These are phyloP conservation scores for Suhomyces coccinellae DNA, from an alignment of 1,139 yeast species.

Conservation along the genomic window DNA sequence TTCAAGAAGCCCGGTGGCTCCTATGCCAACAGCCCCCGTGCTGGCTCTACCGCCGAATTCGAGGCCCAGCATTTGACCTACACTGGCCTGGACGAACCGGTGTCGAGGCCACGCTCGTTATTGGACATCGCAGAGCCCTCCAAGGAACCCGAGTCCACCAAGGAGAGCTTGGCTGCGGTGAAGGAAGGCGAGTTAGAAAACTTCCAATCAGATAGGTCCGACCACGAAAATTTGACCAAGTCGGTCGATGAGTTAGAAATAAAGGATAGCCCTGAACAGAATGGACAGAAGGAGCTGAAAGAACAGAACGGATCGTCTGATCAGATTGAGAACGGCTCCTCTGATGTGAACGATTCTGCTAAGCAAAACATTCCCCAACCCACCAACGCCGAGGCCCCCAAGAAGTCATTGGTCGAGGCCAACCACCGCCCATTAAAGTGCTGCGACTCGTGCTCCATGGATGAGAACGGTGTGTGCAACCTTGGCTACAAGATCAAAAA, in stretches of 20 bases:
- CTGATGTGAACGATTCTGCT: background rate
- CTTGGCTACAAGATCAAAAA: slow-evolving; percentile 46
- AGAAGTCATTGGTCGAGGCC: slow-evolving; percentile 4
- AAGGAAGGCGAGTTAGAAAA: slow-evolving; percentile 18
- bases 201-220: background rate
- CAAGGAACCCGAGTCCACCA: slow-evolving; percentile 5
- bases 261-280: background rate
- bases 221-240: slow-evolving; percentile 1
- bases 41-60: background rate
- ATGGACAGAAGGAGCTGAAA: no score
- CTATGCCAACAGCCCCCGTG: background rate
- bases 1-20: slow-evolving; percentile 13
- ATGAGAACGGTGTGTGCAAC: slow-evolving; percentile 39
- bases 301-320: no score
- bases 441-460: slow-evolving; percentile 25
- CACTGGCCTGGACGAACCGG: slow-evolving; percentile 3
- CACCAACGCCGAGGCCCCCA: slow-evolving; percentile 6
- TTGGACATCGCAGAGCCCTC: slow-evolving; percentile 14
- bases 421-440: slow-evolving; percentile 8
- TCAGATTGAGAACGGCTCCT: no score
- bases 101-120: slow-evolving; percentile 15
- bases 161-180: slow-evolving; percentile 22
- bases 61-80: slow-evolving; percentile 1
- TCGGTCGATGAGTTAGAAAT: background rate
- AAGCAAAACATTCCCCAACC: background rate